Evolutionary conservation across 345 rosid species (phyloP), one percentile per base, ranked within the genome.

Genomic region (Abelmoschus esculentus): DNA sequence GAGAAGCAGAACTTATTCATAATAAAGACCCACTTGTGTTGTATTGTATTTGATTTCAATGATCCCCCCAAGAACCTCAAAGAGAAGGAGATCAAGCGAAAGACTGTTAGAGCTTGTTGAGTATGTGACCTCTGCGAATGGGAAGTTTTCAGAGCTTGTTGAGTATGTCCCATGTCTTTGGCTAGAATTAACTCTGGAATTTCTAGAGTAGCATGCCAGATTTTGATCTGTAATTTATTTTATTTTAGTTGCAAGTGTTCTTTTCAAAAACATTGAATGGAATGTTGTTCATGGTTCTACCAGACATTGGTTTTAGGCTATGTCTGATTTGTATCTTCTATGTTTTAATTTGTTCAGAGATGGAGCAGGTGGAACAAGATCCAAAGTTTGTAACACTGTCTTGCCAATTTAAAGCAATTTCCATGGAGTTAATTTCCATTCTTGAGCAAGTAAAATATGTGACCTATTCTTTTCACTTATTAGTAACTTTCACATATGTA

Each of bases 351-450:
- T 80, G 38, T 76, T 66, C 76, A 95, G 99, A 91, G 80, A 82
- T 95, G 92, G 97, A 91, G 77, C 96, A 83, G 78, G 96, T 95
- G 75, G 88, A 91, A 82, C 99, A 91, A 70, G 98, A 95, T 80
- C 86, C 90, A 53, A 98, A 91, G 77, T 90, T 90, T 74, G 73
- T 90, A 49, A 47, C 90, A 66, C 59, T 91, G 80, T 87, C 97
- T 67, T 93, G 96, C 72, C 96, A 92, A 81, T 95, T 95, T 84
- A 95, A 91, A 83, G 86, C 90, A 67, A 88, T 92, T 55, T 97
- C 99, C 61, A 85, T 81, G 93, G 99, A 95, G 80, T 96, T 95
- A 72, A 93, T 95, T 71, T 88, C 99, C 76, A 83, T 90, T 72
- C 96, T 95, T 77, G 99, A 95, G 88, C 99, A 90, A 96, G 99